Base-by-base conservation (phyloP, 169 alveolate species). In the Plasmodium inui region DNA sequence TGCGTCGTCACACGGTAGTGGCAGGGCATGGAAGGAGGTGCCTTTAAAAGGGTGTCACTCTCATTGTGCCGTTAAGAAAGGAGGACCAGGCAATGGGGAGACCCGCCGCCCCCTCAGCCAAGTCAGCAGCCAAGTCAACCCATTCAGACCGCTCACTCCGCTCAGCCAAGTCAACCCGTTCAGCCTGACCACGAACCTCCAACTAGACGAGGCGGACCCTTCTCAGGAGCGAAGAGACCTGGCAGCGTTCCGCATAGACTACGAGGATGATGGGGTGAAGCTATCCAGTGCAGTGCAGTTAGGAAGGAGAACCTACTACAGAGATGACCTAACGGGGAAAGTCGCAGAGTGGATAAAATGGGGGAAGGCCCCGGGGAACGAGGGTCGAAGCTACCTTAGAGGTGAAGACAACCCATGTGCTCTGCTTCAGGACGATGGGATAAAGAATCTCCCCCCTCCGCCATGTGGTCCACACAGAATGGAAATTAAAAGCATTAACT, bases 401-500 rank as follows among this genome's bases (percentile, higher is more conserved):
- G n/a, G 17, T 44, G 12, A 12, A 12, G 55, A 44, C n/a, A 0
- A 44, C 55, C n/a, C 55, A 10, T 44, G 55, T 8, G 55, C 9
- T 12, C 10, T 10, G 17, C 55, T 10, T 1, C 17, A 12, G n/a
- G n/a, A 44, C 3, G 3, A 44, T 44, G 55, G n/a, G 1, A 44
- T 8, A 12, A 3, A 44, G 55, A 44, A n/a, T 44, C 2, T 10
- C 44, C 0, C 44, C 44, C 44, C 12, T n/a, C 55, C 55, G 0
- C 2, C 1, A n/a, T 0, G 17, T 0, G 19, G 14, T 32, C 9
- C 14, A 53, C 1, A 34, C 0, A 74, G 74, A 17, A 19, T 85
- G 7, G 53, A 85, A 34, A 46, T 85, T 17, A 37, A 85, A 53
- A 85, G 80, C 14, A 17, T 85, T 9, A 85, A 74, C 30, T 85